Conservation (phyloP, 2,329 filamentous ascomycete species). For the Cercospora beticola region DNA sequence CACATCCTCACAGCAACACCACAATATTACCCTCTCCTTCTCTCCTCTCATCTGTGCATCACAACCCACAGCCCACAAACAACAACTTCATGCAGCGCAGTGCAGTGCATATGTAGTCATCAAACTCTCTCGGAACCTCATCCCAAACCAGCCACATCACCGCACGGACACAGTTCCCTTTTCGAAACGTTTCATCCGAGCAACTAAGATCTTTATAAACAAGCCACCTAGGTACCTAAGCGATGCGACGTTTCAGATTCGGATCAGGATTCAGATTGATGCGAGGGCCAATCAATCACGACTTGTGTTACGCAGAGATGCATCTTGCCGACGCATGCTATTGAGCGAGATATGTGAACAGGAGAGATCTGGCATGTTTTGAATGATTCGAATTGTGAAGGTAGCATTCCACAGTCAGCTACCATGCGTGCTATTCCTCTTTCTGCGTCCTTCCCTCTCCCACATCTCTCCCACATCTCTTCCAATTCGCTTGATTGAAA, state of each 20-base stretch:
- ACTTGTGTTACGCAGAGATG: background rate
- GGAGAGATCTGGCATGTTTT: background rate
- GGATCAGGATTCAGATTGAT: background rate
- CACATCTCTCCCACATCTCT: no score
- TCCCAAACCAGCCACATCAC: background rate
- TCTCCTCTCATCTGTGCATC: no score
- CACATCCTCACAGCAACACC: no score
- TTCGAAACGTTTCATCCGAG: background rate
- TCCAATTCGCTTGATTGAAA: no score
- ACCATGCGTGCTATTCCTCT: no score
- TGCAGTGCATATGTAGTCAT: background rate
- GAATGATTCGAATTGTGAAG: no score
- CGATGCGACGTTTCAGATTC: background rate
- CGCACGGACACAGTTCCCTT: background rate
- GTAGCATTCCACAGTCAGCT: no score
- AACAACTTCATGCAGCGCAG: background rate
- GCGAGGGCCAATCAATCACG: background rate
- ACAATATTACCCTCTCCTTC: no score
- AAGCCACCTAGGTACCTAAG: background rate
- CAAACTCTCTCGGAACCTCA: background rate
- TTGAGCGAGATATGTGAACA: no score
- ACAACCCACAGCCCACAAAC: no score
- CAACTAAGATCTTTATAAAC: background rate
- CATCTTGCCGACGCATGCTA: background rate
- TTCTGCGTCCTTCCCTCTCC: no score